Conservation (phyloP, 1,139 yeast genomes). For the Taphrina betulina region DNA sequence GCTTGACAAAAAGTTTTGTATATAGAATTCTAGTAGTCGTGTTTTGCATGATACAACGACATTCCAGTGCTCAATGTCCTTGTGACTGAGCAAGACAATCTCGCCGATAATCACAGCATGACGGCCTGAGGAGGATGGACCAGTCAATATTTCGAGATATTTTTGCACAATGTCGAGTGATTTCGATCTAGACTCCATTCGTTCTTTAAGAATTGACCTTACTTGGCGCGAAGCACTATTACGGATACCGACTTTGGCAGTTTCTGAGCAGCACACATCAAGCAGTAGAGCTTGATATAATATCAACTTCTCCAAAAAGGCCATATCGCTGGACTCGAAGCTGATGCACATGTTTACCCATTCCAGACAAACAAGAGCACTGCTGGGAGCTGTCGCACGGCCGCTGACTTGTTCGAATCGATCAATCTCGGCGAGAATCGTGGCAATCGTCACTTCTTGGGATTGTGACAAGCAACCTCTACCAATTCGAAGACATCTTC, state of each 20-base stretch:
- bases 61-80: no score
- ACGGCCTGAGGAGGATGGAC: background rate
- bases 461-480: no score
- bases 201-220: no score
- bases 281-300: conserved; percentile 14
- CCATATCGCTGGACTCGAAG: background rate
- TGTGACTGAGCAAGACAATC: background rate
- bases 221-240: background rate
- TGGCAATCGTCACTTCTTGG: no score
- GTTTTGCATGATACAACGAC: background rate
- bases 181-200: no score
- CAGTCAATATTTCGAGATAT: background rate
- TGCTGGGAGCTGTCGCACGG: conserved; percentile 5
- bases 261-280: conserved; percentile 5
- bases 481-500: no score
- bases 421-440: conserved; percentile 1
- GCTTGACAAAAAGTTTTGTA: conserved; percentile 5
- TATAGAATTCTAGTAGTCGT: background rate
- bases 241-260: conserved; percentile 7
- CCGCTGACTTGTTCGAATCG: background rate
- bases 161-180: no score
- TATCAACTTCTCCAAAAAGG: background rate
- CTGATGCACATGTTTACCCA: conserved; percentile 9
- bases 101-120: conserved; percentile 15
- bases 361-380: conserved; percentile 16